These are phyloP conservation scores for Citrus glauca DNA, from an alignment of 345 rosid species.

Conservation along the genomic window DNA sequence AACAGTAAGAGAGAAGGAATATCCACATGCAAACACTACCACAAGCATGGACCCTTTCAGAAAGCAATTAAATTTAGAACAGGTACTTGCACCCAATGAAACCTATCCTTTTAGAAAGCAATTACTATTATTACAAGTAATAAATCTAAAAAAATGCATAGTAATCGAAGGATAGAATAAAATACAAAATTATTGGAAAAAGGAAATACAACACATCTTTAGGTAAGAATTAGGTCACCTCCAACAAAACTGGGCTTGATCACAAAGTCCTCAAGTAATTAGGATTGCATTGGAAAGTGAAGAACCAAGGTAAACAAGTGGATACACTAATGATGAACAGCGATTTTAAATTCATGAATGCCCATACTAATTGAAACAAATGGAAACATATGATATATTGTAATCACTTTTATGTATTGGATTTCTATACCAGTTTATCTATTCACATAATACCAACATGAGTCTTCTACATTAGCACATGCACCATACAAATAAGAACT, in stretches of 20 bases:
- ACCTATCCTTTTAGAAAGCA: not conserved
- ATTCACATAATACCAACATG: slow-evolving; percentile 55
- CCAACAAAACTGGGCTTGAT: not conserved
- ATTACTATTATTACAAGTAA: not conserved
- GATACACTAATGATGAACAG: not conserved
- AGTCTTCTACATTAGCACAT: slow-evolving; percentile 63
- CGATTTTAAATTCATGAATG: no score
- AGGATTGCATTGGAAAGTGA: not conserved
- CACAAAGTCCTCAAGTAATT: not conserved
- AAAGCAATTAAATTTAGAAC: not conserved
- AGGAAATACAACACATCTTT: not conserved
- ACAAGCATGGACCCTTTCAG: not conserved
- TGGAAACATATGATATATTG: slow-evolving; percentile 17
- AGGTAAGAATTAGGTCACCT: not conserved
- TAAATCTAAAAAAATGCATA: not conserved
- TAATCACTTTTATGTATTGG: slow-evolving; percentile 41
- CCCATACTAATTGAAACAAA: not conserved
- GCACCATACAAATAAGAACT: slow-evolving; percentile 56
- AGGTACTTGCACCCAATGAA: not conserved
- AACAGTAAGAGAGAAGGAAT: not conserved
- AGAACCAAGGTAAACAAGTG: not conserved
- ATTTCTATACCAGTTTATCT: slow-evolving; percentile 69
- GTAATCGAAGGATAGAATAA: not conserved
- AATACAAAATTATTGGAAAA: not conserved
- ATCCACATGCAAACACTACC: not conserved